These are phyloP conservation scores for Acorus calamus DNA, from an alignment of 106 monocot species.

Conservation along the genomic window DNA sequence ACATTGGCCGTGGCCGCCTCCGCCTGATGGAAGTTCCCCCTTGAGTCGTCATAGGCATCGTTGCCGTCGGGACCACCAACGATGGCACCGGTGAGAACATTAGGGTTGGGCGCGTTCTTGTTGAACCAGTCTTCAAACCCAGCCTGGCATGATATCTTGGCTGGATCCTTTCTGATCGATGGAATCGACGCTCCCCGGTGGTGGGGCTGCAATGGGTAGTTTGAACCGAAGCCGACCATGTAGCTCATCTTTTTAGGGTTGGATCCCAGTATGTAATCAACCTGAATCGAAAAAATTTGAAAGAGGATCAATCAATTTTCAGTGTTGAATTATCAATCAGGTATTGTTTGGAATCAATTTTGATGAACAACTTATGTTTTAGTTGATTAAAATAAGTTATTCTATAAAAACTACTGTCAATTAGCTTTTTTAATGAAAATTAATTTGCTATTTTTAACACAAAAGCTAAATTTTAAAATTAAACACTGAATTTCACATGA, in stretches of 20 bases:
- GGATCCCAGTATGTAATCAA: conserved; percentile 36
- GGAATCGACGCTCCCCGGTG: conserved; percentile 39
- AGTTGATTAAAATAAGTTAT: too few relatives aligned
- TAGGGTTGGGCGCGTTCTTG: conserved; percentile 23
- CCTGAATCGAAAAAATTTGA: conserved; percentile 2
- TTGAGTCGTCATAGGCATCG: conserved; percentile 24
- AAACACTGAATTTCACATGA: too few relatives aligned
- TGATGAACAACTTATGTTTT: too few relatives aligned
- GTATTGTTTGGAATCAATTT: too few relatives aligned
- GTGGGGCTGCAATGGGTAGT: conserved; percentile 30
- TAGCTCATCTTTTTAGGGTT: conserved; percentile 42
- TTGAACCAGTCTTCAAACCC: conserved; percentile 31
- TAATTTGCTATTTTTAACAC: too few relatives aligned
- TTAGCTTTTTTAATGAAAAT: too few relatives aligned
- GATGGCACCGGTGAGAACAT: conserved; percentile 34
- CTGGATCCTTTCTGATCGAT: conserved; percentile 17
- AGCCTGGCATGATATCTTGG: conserved; percentile 19
- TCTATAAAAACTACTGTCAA: too few relatives aligned
- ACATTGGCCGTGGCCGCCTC: conserved; percentile 42
- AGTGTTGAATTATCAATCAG: too few relatives aligned
- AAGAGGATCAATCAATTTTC: too few relatives aligned
- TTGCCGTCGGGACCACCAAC: conserved; percentile 37
- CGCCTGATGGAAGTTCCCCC: conserved; percentile 37
- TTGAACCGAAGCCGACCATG: conserved; percentile 32
- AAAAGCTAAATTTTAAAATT: too few relatives aligned